Conservation (phyloP, 2,329 filamentous ascomycete species). For the Epicoccum nigrum region DNA sequence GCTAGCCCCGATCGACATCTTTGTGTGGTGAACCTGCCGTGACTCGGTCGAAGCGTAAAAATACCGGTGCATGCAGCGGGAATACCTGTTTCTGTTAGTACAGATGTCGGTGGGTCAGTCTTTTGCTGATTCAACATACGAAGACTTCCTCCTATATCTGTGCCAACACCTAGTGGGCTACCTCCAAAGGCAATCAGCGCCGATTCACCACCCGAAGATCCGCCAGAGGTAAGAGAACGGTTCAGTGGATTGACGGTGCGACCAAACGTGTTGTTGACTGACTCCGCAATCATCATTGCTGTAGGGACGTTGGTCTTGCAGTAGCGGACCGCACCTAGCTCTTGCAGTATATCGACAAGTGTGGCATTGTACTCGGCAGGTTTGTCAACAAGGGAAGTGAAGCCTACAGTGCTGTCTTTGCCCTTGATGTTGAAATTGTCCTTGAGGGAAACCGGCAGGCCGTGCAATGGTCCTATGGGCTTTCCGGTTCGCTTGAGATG, state of each 20-base stretch:
- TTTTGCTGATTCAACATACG: no score
- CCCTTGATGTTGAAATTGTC: constrained; percentile 71
- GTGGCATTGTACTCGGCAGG: constrained; percentile 63
- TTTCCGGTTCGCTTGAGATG: constrained; percentile 54
- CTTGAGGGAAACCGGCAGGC: constrained; percentile 68
- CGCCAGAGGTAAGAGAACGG: constrained; percentile 65
- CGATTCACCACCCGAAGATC: constrained; percentile 70
- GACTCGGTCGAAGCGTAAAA: constrained; percentile 63
- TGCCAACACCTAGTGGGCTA: constrained; percentile 66
- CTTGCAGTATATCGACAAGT: constrained; percentile 63
- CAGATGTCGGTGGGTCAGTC: no score
- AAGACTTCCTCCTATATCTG: constrained; percentile 66
- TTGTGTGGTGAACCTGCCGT: constrained; percentile 65
- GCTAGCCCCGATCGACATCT: constrained; percentile 62
- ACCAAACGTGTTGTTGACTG: constrained; percentile 69
- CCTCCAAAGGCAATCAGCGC: constrained; percentile 67
- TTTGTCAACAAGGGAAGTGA: constrained; percentile 65
- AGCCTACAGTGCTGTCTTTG: constrained; percentile 67
- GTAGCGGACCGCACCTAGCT: constrained; percentile 69
- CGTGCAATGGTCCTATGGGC: constrained; percentile 62
- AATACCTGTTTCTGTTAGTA: no score
- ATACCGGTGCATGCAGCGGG: constrained; percentile 64
- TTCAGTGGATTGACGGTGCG: constrained; percentile 68
- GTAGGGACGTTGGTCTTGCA: constrained; percentile 74
- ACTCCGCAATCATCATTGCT: constrained; percentile 73